Evolutionary conservation across 164 flowering plant species (phyloP).

Genomic region (Piper betle): DNA sequence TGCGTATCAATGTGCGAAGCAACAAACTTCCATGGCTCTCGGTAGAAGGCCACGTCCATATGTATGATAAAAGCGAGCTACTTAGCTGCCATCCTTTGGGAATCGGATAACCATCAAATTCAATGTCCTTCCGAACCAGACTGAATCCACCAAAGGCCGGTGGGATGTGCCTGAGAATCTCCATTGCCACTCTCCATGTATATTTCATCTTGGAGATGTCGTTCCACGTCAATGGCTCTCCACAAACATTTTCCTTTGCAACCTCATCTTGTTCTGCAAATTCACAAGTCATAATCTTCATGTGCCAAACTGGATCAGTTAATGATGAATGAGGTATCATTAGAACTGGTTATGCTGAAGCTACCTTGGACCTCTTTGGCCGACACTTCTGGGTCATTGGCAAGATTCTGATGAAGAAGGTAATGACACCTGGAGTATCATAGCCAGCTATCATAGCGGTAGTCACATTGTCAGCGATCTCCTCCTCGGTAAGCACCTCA

Average conservation of each 20-base stretch:
- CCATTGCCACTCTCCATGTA: conserved; percentile 20
- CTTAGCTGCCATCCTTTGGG: conserved; percentile 17
- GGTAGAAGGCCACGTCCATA: conserved; percentile 37
- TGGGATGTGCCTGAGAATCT: conserved; percentile 16
- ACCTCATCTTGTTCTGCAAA: conserved; percentile 8
- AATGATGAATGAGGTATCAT: background rate
- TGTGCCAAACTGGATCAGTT: background rate
- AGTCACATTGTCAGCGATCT: conserved; percentile 41
- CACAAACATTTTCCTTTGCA: too few relatives aligned
- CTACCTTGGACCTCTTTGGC: conserved; percentile 15
- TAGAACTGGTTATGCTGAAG: background rate
- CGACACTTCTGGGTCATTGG: conserved; percentile 24
- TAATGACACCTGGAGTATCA: conserved; percentile 36
- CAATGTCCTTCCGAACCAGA: conserved; percentile 10
- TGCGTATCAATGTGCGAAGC: conserved; percentile 41
- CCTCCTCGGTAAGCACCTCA: conserved; percentile 21
- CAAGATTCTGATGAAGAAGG: conserved; percentile 33
- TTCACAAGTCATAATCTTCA: too few relatives aligned
- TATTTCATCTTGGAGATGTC: conserved; percentile 17
- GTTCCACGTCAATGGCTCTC: conserved; percentile 3
- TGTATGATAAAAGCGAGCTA: conserved; percentile 9
- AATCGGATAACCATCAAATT: conserved; percentile 15
- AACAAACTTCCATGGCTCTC: conserved; percentile 49
- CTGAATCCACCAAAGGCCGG: conserved; percentile 13
- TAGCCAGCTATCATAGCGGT: conserved; percentile 51